Evolutionary conservation across 2,329 filamentous ascomycete genomes (phyloP), one percentile per base, ranked within the genome.

Genomic region (Cryoendolithus antarcticus): DNA sequence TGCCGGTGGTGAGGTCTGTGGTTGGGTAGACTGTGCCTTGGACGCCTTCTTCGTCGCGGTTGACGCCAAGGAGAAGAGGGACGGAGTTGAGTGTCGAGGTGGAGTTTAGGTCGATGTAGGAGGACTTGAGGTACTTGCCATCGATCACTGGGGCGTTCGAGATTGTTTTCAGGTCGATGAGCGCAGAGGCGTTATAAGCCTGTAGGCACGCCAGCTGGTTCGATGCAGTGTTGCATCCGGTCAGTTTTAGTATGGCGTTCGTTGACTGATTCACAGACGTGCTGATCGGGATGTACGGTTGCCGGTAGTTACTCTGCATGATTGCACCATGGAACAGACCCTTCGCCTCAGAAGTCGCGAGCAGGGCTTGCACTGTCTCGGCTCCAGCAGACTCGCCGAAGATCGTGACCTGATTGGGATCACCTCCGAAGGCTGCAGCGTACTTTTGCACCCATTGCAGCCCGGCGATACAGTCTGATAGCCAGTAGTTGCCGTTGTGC

Each of bases 311-410:
- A 10, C 35, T 40, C 34, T 48, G 44, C 37, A 58, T 46, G 35
- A 73, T 66, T 2, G 70, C 71, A 4, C 54, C 62, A 1, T 62
- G 59, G 45, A 72, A 72, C 46, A 70, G 67, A 10, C 64, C 65
- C 3, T 54, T 54, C 1, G 68, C 64, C 39, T 62, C 59, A 2
- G 46, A 41, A 10, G 39, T 44, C n/a, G 65, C 67, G 46, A 72
- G 59, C 37, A 73, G 47, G 8, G 66, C 68, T 32, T 69, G 59
- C 2, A 72, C 66, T 28, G 51, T 55, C 12, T 54, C 52, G 9
- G 54, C 55, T 10, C 57, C 57, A 34, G 57, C 56, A 54, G 30
- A 28, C 27, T 45, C 43, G 4, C 35, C 83, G 82, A 31, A 46
- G 39, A 70, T 66, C 1, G 64, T 63, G 2, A 70, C 65, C 42